Base-by-base conservation (phyloP, 306 rosid genomes). In the Vigna nakashimae region DNA sequence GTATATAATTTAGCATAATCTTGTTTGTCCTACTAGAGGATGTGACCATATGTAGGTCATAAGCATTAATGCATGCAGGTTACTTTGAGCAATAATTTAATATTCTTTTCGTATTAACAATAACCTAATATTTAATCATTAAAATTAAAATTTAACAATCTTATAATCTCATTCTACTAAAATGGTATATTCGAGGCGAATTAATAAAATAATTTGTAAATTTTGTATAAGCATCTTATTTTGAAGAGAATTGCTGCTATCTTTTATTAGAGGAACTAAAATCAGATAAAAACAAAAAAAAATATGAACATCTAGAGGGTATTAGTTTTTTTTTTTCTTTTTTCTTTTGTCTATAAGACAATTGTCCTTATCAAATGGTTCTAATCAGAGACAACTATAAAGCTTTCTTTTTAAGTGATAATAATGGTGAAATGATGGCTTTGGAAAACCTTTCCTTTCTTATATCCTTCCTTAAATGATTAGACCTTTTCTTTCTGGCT, bases 371-470 rank as follows among this genome's bases (percentile, higher is more conserved):
- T 88, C 87, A 42, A 57, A 38, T 30, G 69, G 87, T 87, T 78
- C 56, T 51, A 64, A 73, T 83, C 81, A 55, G 66, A 70, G 82
- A 79, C 90, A 92, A 87, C 84, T 75, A 84, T 77, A 87, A 92
- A 87, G 90, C 93, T 86, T 89, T 83, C 91, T 87, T 91, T 89
- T 82, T 80, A 87, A 89, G 90, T 71, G 87, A 87, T 78, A 78
- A 87, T 90, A 82, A 89, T 89, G 86, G 77, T 74, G 84, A 76
- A 83, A 89, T 89, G 91, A 88, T 89, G 77, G 89, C 78, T 74
- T 77, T 79, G 82, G 75, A 84, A 62, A 62, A 81, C 71, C 55
- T 86, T 84, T 49, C 84, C 69, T 83, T 66, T 57, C 76, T 83
- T 82, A 84, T 88, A 80, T 84, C 85, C 86, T 80, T 84, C 78